Conservation (phyloP, 441 rosid species). For the Mallotus repandus region DNA sequence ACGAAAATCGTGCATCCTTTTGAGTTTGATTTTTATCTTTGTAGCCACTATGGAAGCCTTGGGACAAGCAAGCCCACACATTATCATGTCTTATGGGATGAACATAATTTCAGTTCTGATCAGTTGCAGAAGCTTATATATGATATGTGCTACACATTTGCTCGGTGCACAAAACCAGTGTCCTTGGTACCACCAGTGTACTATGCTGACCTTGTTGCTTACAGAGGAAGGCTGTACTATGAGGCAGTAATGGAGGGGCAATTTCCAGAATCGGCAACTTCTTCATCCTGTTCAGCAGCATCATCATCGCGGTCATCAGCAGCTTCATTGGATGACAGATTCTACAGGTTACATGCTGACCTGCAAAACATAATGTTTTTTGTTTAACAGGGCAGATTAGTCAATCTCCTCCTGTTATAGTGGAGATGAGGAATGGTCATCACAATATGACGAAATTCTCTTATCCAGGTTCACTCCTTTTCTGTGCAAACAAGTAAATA, state of each 20-base stretch:
- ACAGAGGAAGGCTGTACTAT: slow-evolving; percentile 61
- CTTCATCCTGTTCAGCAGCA: slow-evolving; percentile 40
- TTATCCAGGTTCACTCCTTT: slow-evolving; percentile 35
- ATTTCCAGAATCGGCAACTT: slow-evolving; percentile 38
- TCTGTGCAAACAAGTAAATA: slow-evolving; percentile 10
- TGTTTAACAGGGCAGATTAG: slow-evolving; percentile 29
- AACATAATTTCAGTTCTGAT: slow-evolving; percentile 57
- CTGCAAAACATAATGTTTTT: slow-evolving; percentile 77
- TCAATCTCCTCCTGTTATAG: not conserved
- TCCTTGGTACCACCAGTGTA: slow-evolving; percentile 73
- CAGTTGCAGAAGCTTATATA: slow-evolving; percentile 66
- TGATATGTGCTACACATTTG: slow-evolving; percentile 72
- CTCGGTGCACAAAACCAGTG: slow-evolving; percentile 80
- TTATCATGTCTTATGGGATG: slow-evolving; percentile 72
- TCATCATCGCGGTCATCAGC: slow-evolving; percentile 39
- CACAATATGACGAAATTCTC: slow-evolving; percentile 22
- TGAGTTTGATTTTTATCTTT: slow-evolving; percentile 73
- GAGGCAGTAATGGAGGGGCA: slow-evolving; percentile 50
- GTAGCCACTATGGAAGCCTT: slow-evolving; percentile 69
- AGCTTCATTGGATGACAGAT: slow-evolving; percentile 41
- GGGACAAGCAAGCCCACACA: slow-evolving; percentile 89
- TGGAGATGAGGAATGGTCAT: not conserved
- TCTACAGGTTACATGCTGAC: slow-evolving; percentile 56
- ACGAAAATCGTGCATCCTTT: slow-evolving; percentile 61
- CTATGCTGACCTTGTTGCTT: slow-evolving; percentile 77